phyloP scores from a whole-genome alignment of 2,329 filamentous ascomycete species.

The Pseudogymnoascus sp. region DNA sequence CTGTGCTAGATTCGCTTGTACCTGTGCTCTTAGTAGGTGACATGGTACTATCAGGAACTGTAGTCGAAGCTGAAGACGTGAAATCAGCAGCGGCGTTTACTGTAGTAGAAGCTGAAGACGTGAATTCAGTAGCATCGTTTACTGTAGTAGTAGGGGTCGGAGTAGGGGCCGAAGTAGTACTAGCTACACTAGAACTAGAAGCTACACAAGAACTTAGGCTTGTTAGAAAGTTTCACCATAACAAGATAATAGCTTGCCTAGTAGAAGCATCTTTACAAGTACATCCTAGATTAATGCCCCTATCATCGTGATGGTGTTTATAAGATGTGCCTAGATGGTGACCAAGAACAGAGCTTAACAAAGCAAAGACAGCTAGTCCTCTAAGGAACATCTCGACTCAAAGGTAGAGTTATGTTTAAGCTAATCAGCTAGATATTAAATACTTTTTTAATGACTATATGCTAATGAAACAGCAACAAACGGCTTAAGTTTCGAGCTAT shows the following conservation, averaged over 20 bases:
- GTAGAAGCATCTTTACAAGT: background rate
- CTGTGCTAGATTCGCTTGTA: background rate
- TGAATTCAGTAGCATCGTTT: background rate
- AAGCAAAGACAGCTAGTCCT: background rate
- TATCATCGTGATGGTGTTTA: background rate
- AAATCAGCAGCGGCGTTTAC: background rate
- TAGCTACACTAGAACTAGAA: background rate
- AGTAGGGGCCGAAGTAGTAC: background rate
- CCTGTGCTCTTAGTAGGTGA: background rate
- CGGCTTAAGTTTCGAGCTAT: background rate
- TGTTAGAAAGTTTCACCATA: background rate
- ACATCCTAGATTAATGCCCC: background rate
- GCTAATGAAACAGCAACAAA: background rate
- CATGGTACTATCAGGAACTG: background rate
- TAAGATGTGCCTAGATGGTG: background rate
- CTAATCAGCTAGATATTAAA: background rate
- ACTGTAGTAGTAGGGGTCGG: background rate
- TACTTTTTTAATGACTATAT: background rate
- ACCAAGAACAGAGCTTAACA: background rate
- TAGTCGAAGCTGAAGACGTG: background rate
- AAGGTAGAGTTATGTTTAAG: background rate
- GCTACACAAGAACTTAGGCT: background rate
- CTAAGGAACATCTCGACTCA: background rate
- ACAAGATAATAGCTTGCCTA: background rate
- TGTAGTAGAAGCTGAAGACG: background rate